A percentile compares a stretch with the other conserved stretches of the same genome.
Conservation (phyloP, 768 basidiomycete species). For the Podaxis pistillaris region DNA sequence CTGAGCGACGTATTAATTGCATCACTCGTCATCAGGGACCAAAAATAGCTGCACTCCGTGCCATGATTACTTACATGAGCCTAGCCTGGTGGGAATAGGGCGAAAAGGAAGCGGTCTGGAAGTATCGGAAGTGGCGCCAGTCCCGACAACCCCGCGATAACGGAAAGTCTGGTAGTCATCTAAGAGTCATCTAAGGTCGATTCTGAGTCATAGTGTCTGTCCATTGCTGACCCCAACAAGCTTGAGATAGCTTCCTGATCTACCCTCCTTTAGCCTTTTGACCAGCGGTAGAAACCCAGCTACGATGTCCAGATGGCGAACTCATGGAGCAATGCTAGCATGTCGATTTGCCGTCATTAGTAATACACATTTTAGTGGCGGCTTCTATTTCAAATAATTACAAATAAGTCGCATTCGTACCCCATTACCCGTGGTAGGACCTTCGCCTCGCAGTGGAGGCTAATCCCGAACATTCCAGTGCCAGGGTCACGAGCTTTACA, state of each 20-base stretch:
- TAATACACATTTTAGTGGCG: neutral
- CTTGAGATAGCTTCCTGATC: neutral
- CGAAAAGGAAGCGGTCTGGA: neutral
- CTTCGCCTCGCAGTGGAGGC: neutral
- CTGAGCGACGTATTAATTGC: no score
- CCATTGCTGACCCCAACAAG: neutral
- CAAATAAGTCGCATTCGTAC: neutral
- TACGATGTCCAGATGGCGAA: neutral
- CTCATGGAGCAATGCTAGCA: neutral
- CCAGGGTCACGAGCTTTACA: neutral
- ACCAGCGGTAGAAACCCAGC: neutral
- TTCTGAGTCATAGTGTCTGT: neutral
- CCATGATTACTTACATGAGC: neutral
- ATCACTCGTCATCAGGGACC: no score
- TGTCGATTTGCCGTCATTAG: neutral
- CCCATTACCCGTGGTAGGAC: neutral
- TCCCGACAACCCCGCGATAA: neutral
- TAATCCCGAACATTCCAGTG: neutral
- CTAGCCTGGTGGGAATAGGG: neutral
- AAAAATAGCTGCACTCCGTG: slow-evolving; percentile 2
- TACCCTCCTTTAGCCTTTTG: neutral
- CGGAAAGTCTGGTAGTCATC: neutral
- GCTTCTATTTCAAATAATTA: neutral
- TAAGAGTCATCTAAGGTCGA: neutral
- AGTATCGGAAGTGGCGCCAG: neutral